Base-by-base conservation (phyloP, 2,329 filamentous ascomycete genomes). In the Diaporthe eres region DNA sequence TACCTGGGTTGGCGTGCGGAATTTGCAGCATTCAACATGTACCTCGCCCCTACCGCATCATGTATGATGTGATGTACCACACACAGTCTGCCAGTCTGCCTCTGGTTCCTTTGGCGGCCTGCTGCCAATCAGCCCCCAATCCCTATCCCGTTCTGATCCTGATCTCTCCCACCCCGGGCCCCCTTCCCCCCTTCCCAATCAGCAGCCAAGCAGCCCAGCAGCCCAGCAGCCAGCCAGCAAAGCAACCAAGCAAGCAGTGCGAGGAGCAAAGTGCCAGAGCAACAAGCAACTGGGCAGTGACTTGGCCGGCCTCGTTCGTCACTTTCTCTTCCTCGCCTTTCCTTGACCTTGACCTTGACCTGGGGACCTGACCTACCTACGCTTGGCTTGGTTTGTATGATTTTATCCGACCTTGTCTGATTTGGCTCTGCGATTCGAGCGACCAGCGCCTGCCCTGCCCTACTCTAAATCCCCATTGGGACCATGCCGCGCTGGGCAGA, bases 351-450 rank as follows among this genome's bases (percentile, higher is more conserved):
- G 37, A 28, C 9, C 42, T 49, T 28, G 28, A 31, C 55, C 22
- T 57, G 53, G 55, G 55, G 34, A 37, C 57, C 57, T 60, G 34
- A 37, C 55, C 55, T 58, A 47, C 25, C 42, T 65, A 22, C n/a
- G 28, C 34, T 70, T 39, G 65, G 47, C 39, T 55, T 37, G 31
- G 17, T 42, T 13, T 70, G 65, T 28, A 55, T 70, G 47, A 55
- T 70, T 70, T 70, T 70, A 70, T 70, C 65, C 65, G 49, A 70
- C 65, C 65, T 70, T 49, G n/a, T 70, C 65, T 68, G 65, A 53
- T 68, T 53, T 53, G 65, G 65, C 22, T 67, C 22, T 49, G 42
- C 42, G 28, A 34, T 67, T 67, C 61, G 61, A 67, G 61, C 61
- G 39, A 65, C 39, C 25, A 65, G 60, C 42, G 17, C 3, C 60